Base-by-base conservation (phyloP, 495 filamentous ascomycete species). In the Neurospora tetrasperma region DNA sequence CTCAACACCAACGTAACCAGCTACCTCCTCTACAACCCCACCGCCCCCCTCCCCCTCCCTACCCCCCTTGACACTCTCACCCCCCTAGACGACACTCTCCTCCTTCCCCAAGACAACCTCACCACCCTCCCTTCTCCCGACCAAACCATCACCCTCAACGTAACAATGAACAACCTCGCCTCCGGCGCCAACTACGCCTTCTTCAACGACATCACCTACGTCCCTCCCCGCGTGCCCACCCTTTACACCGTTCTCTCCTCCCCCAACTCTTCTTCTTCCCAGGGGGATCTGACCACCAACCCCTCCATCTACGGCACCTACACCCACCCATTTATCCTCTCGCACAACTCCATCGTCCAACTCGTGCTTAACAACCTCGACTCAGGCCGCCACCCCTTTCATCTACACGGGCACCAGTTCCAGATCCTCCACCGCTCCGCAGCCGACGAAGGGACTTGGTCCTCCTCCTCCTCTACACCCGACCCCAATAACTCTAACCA, bases 351-450 rank as follows among this genome's bases (percentile, higher is more conserved):
- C 35, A 81, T 93, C 8, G 86, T 96, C 68, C 90, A 97, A 69
- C 89, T 97, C 48, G 82, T 94, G 31, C 77, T 97, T 9, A 96
- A 96, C 87, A 97, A 96, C 78, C 77, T 86, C 27, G 91, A 94
- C 75, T 77, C 86, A 0, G 91, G 91, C 62, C 80, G 88, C 11
- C 93, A 97, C 79, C 94, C 94, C 0, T 96, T 96, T 86, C 93
- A 97, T 83, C 84, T 96, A 3, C 93, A 97, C 85, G 94, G 93
- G 16, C 94, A 96, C 81, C 82, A 87, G 72, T 96, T 94, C 83
- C 93, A 96, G 77, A 83, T 90, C 4, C 72, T 86, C 20, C 80
- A 81, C 70, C 84, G 85, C 42, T 85, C 85, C 6, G 82, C 75
- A 0, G 78, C 83, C 46, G 79, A 84, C 9, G 83, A 80, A 3